Evolutionary conservation across 2,329 filamentous ascomycete genomes (phyloP), one percentile per base, ranked within the genome.

Genomic region (Nigrograna mackinnonii): DNA sequence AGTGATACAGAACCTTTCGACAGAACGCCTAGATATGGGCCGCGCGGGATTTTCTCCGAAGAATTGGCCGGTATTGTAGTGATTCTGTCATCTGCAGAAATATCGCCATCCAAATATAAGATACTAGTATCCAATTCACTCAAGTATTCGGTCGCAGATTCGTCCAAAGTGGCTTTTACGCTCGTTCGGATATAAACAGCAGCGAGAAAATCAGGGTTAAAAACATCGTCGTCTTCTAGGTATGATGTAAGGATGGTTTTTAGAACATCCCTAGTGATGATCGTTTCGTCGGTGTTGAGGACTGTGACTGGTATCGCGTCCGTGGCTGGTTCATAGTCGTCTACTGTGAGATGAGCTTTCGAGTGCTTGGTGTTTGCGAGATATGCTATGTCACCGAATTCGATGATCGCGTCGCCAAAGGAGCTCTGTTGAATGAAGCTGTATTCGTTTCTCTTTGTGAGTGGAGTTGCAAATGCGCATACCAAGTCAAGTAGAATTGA

Each of bases 201-300:
- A 22, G 61, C 57, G 5, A 71, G 48, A 36, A 71, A 71, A 36
- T 68, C 64, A 28, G 57, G 34, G 5, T 49, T 61, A 21, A 65
- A 71, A 20, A 71, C 66, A 50, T 72, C 68, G 39, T 71, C 68
- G n/a, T 46, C 50, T 3, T 50, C 53, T 2, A 61, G 19, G 36
- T 68, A 73, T 16, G 54, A 57, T 0, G 52, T 45, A 19, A 73
- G 43, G 1, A 56, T 52, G 4, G 22, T 42, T 32, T 67, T 53
- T 3, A 74, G 42, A 5, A 52, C 46, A 13, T 49, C 47, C 6
- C 56, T 56, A 3, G 62, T 60, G 11, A 70, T 58, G 0, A 48
- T 40, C 5, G 59, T 50, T 22, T 49, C 57, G 33, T 63, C 54
- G 4, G 60, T 55, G 30, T 56, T 55, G 38, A 69, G 50, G 18